phyloP scores from a whole-genome alignment of 352 stramenopile species.

The Globisporangium nodosum region DNA sequence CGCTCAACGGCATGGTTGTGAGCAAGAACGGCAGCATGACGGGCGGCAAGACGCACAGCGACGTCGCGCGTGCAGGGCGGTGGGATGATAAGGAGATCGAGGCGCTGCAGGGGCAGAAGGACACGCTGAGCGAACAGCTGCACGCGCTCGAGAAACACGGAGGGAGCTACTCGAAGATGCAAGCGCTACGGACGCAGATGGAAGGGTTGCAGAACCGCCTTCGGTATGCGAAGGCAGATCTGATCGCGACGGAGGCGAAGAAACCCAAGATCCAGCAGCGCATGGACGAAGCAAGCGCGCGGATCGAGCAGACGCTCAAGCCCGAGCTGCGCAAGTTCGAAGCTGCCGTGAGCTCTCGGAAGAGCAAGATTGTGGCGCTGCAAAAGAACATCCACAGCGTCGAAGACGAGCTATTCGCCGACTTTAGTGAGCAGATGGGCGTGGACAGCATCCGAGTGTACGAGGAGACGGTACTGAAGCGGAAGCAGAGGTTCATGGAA shows the following conservation, averaged over 20 bases:
- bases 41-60: constrained; percentile 87
- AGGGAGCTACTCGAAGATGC: constrained; percentile 57
- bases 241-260: constrained; percentile 65
- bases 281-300: constrained; percentile 46
- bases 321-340: constrained; percentile 66
- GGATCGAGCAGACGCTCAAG: constrained; percentile 42
- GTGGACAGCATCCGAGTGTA: constrained; percentile 87
- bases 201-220: constrained; percentile 72
- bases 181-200: constrained; percentile 60
- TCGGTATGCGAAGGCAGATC: constrained; percentile 67
- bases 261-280: constrained; percentile 59
- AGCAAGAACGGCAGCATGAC: constrained; percentile 98
- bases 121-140: constrained; percentile 71
- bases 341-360: constrained; percentile 38
- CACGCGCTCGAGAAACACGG: constrained; percentile 59
- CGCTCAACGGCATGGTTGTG: constrained; percentile 94
- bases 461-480: constrained; percentile 91
- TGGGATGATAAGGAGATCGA: constrained; percentile 94
- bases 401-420: constrained; percentile 83
- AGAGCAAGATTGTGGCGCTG: constrained; percentile 32
- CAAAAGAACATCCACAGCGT: constrained; percentile 63
- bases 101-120: constrained; percentile 77
- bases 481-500: constrained; percentile 60
- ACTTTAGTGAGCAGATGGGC: constrained; percentile 73
- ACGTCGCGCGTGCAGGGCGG: constrained; percentile 76